Evolutionary conservation across 768 basidiomycete species (phyloP).

Genomic region (Trametes cingulata): DNA sequence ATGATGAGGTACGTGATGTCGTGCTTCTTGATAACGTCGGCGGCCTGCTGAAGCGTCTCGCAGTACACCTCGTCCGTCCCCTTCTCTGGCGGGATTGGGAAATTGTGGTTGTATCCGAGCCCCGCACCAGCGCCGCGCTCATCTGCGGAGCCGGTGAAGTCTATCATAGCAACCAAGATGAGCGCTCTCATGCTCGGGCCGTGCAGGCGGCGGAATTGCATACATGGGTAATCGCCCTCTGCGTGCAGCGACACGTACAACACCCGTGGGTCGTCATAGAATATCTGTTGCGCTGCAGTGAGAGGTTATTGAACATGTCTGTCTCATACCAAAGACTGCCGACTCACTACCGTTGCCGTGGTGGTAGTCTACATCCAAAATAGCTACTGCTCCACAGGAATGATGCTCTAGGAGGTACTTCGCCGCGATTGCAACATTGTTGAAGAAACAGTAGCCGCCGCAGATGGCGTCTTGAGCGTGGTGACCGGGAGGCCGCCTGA

Average conservation of each 20-base stretch:
- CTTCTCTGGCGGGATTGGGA: conserved; percentile 32
- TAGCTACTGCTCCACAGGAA: conserved; percentile 18
- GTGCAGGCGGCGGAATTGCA: conserved; percentile 1
- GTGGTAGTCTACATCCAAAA: conserved; percentile 41
- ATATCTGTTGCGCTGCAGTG: conserved; percentile 32
- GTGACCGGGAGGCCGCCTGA: conserved; percentile 33
- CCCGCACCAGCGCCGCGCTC: conserved; percentile 32
- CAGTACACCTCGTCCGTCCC: conserved; percentile 30
- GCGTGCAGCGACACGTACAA: conserved; percentile 37
- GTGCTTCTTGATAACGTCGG: conserved; percentile 22
- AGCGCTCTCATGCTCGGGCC: background rate
- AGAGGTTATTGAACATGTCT: background rate
- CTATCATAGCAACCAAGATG: conserved; percentile 11
- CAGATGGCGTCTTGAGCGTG: conserved; percentile 32
- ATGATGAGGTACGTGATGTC: conserved; percentile 31
- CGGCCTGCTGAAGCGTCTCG: conserved; percentile 23
- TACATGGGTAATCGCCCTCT: conserved; percentile 36
- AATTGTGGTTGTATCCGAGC: conserved; percentile 30
- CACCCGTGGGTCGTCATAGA: conserved; percentile 34
- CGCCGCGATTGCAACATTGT: conserved; percentile 36
- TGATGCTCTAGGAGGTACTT: conserved; percentile 26
- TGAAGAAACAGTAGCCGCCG: conserved; percentile 40
- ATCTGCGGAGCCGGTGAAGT: conserved; percentile 32
- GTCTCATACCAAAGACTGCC: background rate
- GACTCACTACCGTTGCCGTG: conserved; percentile 37